Conservation (phyloP, 805 yeast genomes). For the Kuraishia ogatae region DNA sequence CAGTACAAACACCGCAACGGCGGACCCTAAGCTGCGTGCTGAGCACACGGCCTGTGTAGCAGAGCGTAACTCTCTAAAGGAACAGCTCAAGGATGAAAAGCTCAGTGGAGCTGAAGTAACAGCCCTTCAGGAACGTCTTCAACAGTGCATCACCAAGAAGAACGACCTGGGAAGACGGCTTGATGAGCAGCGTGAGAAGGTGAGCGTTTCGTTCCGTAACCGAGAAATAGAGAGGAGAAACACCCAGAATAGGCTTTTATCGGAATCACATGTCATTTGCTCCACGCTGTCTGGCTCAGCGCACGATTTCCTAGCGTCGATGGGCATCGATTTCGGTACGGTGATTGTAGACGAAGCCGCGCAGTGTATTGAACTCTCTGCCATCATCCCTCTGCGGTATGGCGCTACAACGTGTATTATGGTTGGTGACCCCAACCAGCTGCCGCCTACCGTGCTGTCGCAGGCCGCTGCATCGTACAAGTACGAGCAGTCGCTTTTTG, state of each 20-base stretch:
- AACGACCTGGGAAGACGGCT: conserved; percentile 63
- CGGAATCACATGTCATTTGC: conserved; percentile 78
- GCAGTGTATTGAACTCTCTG: conserved; percentile 89
- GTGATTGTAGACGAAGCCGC: conserved; percentile 97
- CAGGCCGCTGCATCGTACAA: conserved; percentile 72
- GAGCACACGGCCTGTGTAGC: conserved; percentile 42
- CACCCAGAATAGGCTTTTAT: conserved; percentile 62
- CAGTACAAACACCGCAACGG: conserved; percentile 25
- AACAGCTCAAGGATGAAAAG: conserved; percentile 17
- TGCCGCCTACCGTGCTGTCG: conserved; percentile 94
- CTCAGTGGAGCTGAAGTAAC: conserved; percentile 31
- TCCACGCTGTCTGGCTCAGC: conserved; percentile 93
- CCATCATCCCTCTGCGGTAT: conserved; percentile 84
- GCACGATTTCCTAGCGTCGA: conserved; percentile 69
- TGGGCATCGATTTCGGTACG: conserved; percentile 76
- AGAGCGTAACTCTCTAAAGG: conserved; percentile 49
- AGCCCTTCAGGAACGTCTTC: conserved; percentile 39
- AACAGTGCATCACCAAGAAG: conserved; percentile 51
- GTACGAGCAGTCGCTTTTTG: conserved; percentile 90
- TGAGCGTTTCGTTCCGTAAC: conserved; percentile 59
- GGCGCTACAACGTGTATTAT: conserved; percentile 86
- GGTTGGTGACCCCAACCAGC: conserved; percentile 98
- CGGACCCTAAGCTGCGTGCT: conserved; percentile 40
- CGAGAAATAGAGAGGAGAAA: conserved; percentile 73
- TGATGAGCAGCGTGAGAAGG: conserved; percentile 73